Evolutionary conservation across 495 filamentous ascomycete genomes (phyloP), one percentile per base, ranked within the genome.

Genomic region (Penicillium coprophilum): DNA sequence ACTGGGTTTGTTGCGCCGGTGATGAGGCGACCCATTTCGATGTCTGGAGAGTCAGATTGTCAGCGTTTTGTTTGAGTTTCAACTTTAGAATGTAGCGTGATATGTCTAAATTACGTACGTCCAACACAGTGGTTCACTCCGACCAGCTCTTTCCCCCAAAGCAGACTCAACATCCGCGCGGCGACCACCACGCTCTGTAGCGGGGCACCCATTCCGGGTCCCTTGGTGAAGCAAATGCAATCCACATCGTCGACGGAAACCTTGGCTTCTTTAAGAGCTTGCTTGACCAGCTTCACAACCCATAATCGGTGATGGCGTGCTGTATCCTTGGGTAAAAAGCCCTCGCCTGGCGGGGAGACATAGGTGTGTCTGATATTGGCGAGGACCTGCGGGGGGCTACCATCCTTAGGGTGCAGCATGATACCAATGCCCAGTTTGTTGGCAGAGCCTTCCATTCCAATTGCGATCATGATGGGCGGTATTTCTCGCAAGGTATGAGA

Each of bases 71-170:
- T 19, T 41, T 11, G 4, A 40, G 17, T 50, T 20, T 10, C 45
- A 9, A n/a, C 9, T 27, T 12, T 21, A 10, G 6, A 1, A 21
- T 51, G 39, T 23, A 2, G 34, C 20, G 4, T 10, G n/a, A 27
- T 12, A 21, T 24, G 34, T 28, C 4, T 30, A 28, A 56, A 19
- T 34, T 38, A 77, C 83, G 48, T 79, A 87, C 91, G 94, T 50
- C 94, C 94, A 39, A 98, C 87, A 72, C 94, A 98, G 72, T 98
- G 94, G 73, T 98, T 98, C 12, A 98, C 94, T 17, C 89, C 92
- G 4, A 98, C 86, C 19, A 98, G 76, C 19, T 83, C 78, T 69
- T 92, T 93, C n/a, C 72, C 76, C 94, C 94, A 98, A 15, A 98
- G 81, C 46, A 96, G 74, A 53, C 85, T 81, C 27, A 97, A 70